phyloP scores from a whole-genome alignment of 768 basidiomycete genomes.

The Lentinula lateritia region DNA sequence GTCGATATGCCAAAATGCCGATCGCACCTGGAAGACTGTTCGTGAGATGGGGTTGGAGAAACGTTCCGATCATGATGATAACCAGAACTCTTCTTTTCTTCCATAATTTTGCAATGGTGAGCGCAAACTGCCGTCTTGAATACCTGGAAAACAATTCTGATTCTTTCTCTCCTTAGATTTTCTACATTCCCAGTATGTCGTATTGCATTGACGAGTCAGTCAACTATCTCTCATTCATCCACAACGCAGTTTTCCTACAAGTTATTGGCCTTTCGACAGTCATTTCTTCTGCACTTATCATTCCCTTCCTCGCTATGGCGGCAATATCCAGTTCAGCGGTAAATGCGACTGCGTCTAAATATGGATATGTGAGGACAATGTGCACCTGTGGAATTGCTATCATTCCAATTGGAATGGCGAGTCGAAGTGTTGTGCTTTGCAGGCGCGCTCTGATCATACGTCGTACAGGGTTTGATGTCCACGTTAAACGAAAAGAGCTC shows the following conservation, averaged over 20 bases:
- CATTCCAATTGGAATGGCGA: conserved; percentile 17
- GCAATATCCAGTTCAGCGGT: conserved; percentile 14
- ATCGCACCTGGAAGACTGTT: conserved; percentile 17
- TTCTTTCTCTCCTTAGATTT: conserved; percentile 11
- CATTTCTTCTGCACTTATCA: conserved; percentile 16
- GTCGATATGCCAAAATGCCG: conserved; percentile 13
- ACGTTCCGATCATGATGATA: conserved; percentile 19
- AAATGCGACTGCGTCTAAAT: conserved; percentile 11
- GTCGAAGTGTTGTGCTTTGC: not conserved
- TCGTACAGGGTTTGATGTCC: conserved; percentile 17
- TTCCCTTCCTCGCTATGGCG: conserved; percentile 17
- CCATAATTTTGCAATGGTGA: conserved; percentile 18
- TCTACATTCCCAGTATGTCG: conserved; percentile 18
- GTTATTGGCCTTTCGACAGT: conserved; percentile 16
- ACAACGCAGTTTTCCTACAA: conserved; percentile 16
- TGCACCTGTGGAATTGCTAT: conserved; percentile 11
- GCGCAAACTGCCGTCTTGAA: not conserved
- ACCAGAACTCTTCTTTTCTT: conserved; percentile 18
- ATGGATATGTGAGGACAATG: conserved; percentile 10
- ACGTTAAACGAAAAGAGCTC: conserved; percentile 17
- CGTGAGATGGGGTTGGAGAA: conserved; percentile 21
- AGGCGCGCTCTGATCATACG: not conserved
- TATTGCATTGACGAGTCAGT: not conserved
- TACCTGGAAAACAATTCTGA: not conserved
- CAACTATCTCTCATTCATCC: not conserved